These are phyloP conservation scores for Stellera chamaejasme DNA, from an alignment of 345 rosid species.

Conservation along the genomic window DNA sequence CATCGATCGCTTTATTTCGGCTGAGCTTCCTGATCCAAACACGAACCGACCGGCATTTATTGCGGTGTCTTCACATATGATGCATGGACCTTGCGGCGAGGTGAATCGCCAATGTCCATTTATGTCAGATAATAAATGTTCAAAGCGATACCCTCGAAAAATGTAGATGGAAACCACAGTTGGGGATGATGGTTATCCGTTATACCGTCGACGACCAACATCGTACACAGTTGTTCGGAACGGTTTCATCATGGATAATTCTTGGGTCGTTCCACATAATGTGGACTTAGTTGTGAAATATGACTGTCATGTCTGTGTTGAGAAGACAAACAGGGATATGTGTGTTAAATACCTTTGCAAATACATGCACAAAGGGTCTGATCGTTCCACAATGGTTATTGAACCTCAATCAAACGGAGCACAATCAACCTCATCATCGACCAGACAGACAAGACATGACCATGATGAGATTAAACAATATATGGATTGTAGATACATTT, in stretches of 20 bases:
- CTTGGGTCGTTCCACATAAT: too few relatives aligned
- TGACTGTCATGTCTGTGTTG: too few relatives aligned
- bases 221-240: not conserved
- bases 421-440: not conserved
- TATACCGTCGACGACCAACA: not conserved
- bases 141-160: not conserved
- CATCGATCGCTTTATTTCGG: not conserved
- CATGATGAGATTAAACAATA: not conserved
- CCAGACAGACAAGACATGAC: not conserved
- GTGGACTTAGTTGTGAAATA: too few relatives aligned
- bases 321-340: too few relatives aligned
- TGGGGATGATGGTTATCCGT: not conserved
- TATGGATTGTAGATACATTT: not conserved
- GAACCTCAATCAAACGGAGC: not conserved
- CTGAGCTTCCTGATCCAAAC: too few relatives aligned
- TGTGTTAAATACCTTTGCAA: too few relatives aligned
- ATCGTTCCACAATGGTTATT: not conserved
- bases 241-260: not conserved
- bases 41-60: too few relatives aligned
- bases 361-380: too few relatives aligned
- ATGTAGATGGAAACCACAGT: not conserved
- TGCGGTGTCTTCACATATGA: not conserved
- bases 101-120: not conserved
- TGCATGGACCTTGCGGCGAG: not conserved
- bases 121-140: too few relatives aligned